A percentile compares a stretch with the other conserved stretches of the same genome.
Evolutionary conservation across 2,329 filamentous ascomycete genomes (phyloP).

Genomic region (Daldinia sp.): DNA sequence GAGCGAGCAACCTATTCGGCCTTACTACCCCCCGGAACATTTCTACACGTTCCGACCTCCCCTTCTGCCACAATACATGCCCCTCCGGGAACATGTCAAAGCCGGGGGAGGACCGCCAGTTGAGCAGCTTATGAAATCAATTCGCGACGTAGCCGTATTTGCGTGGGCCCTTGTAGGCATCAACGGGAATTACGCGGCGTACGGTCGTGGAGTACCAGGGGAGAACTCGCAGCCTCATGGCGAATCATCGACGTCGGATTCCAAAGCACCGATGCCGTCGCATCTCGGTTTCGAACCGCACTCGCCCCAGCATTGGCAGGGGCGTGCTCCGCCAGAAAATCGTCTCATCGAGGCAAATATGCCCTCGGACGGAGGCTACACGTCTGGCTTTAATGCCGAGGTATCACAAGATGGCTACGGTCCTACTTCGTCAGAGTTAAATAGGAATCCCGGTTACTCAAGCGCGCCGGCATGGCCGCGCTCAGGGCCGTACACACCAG

Average conservation of each 20-base stretch:
- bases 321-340: constrained; percentile 3
- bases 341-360: constrained; percentile 16
- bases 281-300: constrained; percentile 51
- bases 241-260: constrained; percentile 68
- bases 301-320: constrained; percentile 42
- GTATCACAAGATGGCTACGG: constrained; percentile 29
- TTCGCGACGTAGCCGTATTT: constrained; percentile 87
- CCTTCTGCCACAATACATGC: constrained; percentile 56
- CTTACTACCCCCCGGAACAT: constrained; percentile 53
- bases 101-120: constrained; percentile 61
- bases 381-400: constrained; percentile 24
- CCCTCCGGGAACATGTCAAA: constrained; percentile 54
- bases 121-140: constrained; percentile 77
- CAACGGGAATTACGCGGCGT: constrained; percentile 75
- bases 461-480: constrained; percentile 29
- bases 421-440: constrained; percentile 18
- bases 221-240: constrained; percentile 70
- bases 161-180: constrained; percentile 84
- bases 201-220: constrained; percentile 66
- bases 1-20: constrained; percentile 71
- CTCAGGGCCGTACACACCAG: constrained; percentile 14
- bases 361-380: constrained; percentile 18
- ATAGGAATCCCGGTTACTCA: constrained; percentile 22
- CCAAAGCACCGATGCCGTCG: constrained; percentile 46
- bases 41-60: constrained; percentile 56